Conservation (phyloP, 169 alveolate species). For the Plasmodium gaboni region DNA sequence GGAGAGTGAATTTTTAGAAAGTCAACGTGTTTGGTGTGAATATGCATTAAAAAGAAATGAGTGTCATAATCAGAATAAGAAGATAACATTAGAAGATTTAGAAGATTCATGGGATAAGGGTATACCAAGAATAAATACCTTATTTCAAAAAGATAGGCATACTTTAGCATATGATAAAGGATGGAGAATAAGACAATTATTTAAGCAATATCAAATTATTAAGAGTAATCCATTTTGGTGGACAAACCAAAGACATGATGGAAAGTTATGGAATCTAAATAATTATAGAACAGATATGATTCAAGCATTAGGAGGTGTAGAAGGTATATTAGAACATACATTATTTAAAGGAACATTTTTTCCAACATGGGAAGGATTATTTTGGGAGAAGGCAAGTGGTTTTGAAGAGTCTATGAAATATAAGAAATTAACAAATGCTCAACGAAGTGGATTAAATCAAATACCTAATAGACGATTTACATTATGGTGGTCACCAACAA, state of each 20-base stretch:
- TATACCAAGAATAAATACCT: slow-evolving; percentile 99
- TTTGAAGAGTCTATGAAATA: slow-evolving; percentile 99
- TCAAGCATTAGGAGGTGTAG: slow-evolving; percentile 99
- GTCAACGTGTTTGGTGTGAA: slow-evolving; percentile 99
- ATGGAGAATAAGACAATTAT: slow-evolving; percentile 99
- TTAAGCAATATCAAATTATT: slow-evolving; percentile 96
- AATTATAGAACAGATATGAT: slow-evolving; percentile 99
- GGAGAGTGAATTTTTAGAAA: slow-evolving; percentile 99
- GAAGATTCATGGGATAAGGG: slow-evolving; percentile 99
- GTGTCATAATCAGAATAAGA: slow-evolving; percentile 98
- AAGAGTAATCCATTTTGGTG: slow-evolving; percentile 99
- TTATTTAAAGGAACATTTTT: slow-evolving; percentile 99
- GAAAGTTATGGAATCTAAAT: slow-evolving; percentile 99
- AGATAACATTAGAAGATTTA: slow-evolving; percentile 98
- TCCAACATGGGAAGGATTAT: slow-evolving; percentile 99
- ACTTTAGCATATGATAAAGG: slow-evolving; percentile 99
- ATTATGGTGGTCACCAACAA: slow-evolving; percentile 99
- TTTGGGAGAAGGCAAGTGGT: slow-evolving; percentile 99
- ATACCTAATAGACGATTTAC: slow-evolving; percentile 99
- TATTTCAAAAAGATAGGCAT: slow-evolving; percentile 99
- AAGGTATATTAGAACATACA: slow-evolving; percentile 99
- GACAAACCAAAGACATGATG: slow-evolving; percentile 99
- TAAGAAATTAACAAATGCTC: slow-evolving; percentile 99
- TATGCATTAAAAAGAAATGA: slow-evolving; percentile 99
- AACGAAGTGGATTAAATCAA: slow-evolving; percentile 98